Base-by-base conservation (phyloP, 495 filamentous ascomycete genomes). In the Tuber indicum region DNA sequence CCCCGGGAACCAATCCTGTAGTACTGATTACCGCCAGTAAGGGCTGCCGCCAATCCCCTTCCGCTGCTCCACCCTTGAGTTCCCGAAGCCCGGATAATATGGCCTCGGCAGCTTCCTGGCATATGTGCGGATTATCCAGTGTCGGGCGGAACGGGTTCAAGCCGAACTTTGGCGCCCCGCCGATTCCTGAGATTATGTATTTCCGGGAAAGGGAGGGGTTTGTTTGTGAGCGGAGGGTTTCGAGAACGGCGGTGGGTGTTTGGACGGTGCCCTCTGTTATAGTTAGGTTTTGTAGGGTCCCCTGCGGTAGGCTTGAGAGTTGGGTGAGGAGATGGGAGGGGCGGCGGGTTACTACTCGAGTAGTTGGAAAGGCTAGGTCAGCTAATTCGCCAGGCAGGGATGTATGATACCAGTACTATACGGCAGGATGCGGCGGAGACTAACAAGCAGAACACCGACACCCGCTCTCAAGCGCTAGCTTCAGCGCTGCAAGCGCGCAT, bases 301-400 rank as follows among this genome's bases (percentile, higher is more conserved):
- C 82, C 80, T 76, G 76, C 49, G 80, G 81, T 4, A 75, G 75
- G 49, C 83, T 79, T n/a, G 84, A 78, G 72, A 89, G 46, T 32
- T 88, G 77, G 42, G 78, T 80, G 70, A 77, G 82, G 70, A 91
- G 88, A 81, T 91, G 91, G 17, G 85, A 77, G 41, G 90, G 88
- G 16, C 85, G 87, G 32, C 90, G 89, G 69, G 74, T 76, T 47
- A 82, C 78, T 80, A 41, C 39, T 41, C 39, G 39, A 41, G 39
- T 41, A 23, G 36, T 58, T 52, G 36, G 73, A 17, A 77, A 79
- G 46, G 77, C 81, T 72, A 90, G 87, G 82, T 91, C 91, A 42
- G 85, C 75, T 12, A 90, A 88, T 19, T 84, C 86, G 43, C 58
- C 79, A 19, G 62, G 19, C 36, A 26, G 32, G 21, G 36, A 23